Base-by-base conservation (phyloP, 257 asterid species). In the Handroanthus guayacan region DNA sequence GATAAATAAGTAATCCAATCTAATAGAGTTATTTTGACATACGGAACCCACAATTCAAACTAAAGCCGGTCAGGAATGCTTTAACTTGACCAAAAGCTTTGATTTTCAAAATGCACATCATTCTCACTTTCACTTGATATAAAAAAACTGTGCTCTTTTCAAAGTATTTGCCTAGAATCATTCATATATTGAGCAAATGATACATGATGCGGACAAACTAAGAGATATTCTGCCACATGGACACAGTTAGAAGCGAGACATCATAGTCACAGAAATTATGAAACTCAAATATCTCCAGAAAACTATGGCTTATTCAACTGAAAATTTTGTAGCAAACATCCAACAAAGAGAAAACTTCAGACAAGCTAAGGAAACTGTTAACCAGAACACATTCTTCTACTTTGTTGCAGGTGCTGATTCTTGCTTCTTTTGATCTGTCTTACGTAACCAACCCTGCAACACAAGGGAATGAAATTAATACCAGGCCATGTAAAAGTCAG, bases 391-490 rank as follows among this genome's bases (percentile, higher is more conserved):
- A 64, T 20, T 55, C 74, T 72, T 63, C 83, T 84, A 86, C 83
- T 86, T 85, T 75, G 85, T 58, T 34, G 85, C 71, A 71, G 79
- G 64, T 44, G 84, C 75, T 5, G 79, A 61, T 14, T 87, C 91
- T 72, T 74, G 80, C 85, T 84, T 86, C 84, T 54, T 86, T 17
- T 80, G 79, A 36, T 81, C 83, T 37, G 81, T 62, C 82, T 84
- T 86, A 17, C 74, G 85, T 74, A 84, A 67, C 87, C 90, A 82
- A 71, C 83, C 90, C 93, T 88, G 85, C 74, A 67, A 5, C 12
- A 76, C 25, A 31, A 45, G 11, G 61, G 14, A 17, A 55, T 47
- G 54, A 69, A 72, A 78, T 62, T 2, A 14, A 62, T 18, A 14
- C 52, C 17, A 72, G 77, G 62, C 39, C 1, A 20, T 9, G 16